These are phyloP conservation scores for Ambrosia hybrid DNA, from an alignment of 140 eudicot genomes.

Conservation along the genomic window DNA sequence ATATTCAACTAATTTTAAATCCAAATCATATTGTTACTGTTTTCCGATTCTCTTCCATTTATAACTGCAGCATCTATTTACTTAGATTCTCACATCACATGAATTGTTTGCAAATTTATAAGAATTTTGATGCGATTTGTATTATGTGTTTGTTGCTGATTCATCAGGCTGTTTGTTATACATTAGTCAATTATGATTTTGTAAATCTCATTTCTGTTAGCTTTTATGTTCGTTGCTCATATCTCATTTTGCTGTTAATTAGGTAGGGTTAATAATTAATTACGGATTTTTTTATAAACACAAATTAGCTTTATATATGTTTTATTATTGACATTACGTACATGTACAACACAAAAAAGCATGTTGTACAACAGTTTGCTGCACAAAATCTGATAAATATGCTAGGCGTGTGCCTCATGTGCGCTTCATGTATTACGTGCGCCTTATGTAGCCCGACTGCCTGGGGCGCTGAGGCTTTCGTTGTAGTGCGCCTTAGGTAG, in stretches of 20 bases:
- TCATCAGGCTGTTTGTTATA: neutral
- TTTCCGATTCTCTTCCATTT: neutral
- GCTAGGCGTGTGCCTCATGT: no score
- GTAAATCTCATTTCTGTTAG: neutral
- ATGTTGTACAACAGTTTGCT: no score
- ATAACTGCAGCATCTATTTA: neutral
- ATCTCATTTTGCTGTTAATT: conserved; percentile 2
- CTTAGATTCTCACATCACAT: neutral
- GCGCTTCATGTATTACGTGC: no score
- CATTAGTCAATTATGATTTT: neutral
- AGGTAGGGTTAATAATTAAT: neutral
- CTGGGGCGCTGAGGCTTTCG: no score
- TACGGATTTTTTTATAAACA: neutral
- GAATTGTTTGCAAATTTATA: neutral
- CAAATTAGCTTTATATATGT: no score
- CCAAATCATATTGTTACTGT: no score
- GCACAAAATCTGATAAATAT: no score
- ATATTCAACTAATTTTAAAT: neutral
- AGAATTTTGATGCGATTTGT: conserved; percentile 15
- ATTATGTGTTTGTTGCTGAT: neutral
- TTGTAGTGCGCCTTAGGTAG: no score
- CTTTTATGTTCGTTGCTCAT: neutral
- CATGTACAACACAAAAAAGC: no score
- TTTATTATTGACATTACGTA: no score
- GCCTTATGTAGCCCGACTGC: no score